Base-by-base conservation (phyloP, 2,329 filamentous ascomycete species). In the Epichloe coenophiala region DNA sequence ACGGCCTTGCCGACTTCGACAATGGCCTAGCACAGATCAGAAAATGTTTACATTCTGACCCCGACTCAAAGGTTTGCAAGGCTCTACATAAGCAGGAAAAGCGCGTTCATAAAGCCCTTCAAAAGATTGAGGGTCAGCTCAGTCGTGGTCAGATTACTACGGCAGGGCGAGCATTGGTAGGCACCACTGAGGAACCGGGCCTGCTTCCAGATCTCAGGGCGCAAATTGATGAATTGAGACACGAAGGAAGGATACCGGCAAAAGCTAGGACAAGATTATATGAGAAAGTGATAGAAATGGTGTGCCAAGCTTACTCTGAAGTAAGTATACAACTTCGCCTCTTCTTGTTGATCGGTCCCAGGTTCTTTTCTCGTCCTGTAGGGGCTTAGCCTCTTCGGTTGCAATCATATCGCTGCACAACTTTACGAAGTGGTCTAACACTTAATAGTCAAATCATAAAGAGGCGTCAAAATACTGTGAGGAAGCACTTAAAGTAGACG, bases 31-130 rank as follows among this genome's bases (percentile, higher is more conserved):
- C 81, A 4, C 87, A 95, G 63, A 78, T 95, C 59, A 80, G 88
- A 55, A 95, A 93, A 67, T 98, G 93, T 63, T 72, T 98, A 51
- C 89, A 95, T 64, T 94, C 88, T 2, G 93, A 98, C 62, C 93
- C 91, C 0, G 94, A 98, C 63, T 95, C 88, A n/a, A 96, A 95
- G 65, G 70, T 77, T 17, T 98, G 93, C 75, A 88, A 87, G 67
- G 84, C 83, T 64, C 71, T 97, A 27, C 81, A 93, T 59, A 85
- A 83, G 61, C 78, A 84, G 53, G 80, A 96, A 65, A 97, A 95
- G 71, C 77, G 76, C 39, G 71, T 94, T 15, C 79, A 87, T 38
- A 96, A 96, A 67, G 71, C 75, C 3, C 63, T 93, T 47, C 78
- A 80, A 54, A 88, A 88, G 64, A 72, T 89, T 38, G 73, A 77